Evolutionary conservation across 2,329 filamentous ascomycete species (phyloP), one percentile per base, ranked within the genome.

Genomic region (Hymenotorrendiella dingleyae): DNA sequence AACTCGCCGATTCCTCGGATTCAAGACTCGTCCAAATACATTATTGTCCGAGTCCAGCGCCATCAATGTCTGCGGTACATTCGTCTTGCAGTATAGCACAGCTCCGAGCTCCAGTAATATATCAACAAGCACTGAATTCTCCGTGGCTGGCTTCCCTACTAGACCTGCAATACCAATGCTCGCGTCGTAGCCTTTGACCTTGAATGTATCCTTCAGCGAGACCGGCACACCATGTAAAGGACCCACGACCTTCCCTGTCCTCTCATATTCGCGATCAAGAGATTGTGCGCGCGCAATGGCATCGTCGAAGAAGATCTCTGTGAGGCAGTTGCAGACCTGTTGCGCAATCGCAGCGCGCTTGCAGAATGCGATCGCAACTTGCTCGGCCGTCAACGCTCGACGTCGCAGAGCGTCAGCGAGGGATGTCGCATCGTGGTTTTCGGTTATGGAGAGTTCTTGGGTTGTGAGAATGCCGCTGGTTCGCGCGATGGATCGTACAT

Each of bases 81-180:
- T 85, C 1, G 82, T 86, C 62, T 86, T 86, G 50, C 75, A 72
- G 50, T 85, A 82, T n/a, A 82, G 63, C 0, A 86, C 69, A 1
- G 82, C 82, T 1, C 83, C 83, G 0, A 78, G 67, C 16, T 69
- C 67, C 21, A 75, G 63, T 4, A 86, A 61, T 1, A 83, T 64
- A 7, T 74, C 67, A 0, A 84, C 74, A 6, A 84, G 64, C 0
- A 72, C 68, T 0, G 76, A 70, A 57, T 83, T 74, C 47, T 68
- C 61, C 23, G 62, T 59, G 11, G 73, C 68, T 2, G 75, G 76
- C 36, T 74, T 68, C 42, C 69, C 64, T 24, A 73, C 75, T 42
- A 78, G 65, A 5, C 65, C 68, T 0, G 73, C 72, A 43, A 84
- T 78, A 0, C 78, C 79, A 4, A 74, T 66, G 0, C 70, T 73